Base-by-base conservation (phyloP, 2,329 filamentous ascomycete genomes). In the Fusarium sterilihyphosum region DNA sequence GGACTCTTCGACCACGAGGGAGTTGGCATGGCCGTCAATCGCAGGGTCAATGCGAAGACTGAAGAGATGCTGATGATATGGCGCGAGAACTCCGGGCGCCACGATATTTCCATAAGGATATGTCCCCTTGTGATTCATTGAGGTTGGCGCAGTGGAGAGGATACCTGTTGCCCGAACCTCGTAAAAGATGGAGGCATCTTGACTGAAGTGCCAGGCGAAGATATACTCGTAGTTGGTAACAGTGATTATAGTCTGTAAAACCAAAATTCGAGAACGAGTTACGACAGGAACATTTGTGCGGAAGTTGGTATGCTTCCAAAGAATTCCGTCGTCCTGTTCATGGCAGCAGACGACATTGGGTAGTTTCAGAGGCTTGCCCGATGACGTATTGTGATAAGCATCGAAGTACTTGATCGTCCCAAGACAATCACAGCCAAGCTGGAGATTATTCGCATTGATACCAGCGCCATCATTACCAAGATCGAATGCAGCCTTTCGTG, bases 21-120 rank as follows among this genome's bases (percentile, higher is more conserved):
- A 88, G 78, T 92, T 92, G 4, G 81, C 78, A 73, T 87, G 83
- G 1, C 90, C 90, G 73, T 92, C 90, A 46, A 92, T 84, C 6
- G 89, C 88, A 0, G 90, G 90, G 74, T 93, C 91, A n/a, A 93
- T 88, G 2, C 91, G 86, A 37, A 90, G 79, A n/a, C 85, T 87
- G 78, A 93, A 93, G 43, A 93, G 85, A 79, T 93, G 91, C 77
- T 93, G 91, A 68, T 93, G 91, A 78, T 92, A 91, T 29, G 90
- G 89, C 0, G 91, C 91, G 10, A 92, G 80, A 0, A 90, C 88
- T 0, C 91, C 91, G 0, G 88, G 87, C 1, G 86, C 85, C 6
- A 93, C 90, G 6, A 91, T 84, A 41, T 89, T 93, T 8, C 89
- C 90, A 76, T 88, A 92, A 1, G 82, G 83, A 24, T 80, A 88